Evolutionary conservation across 2,329 filamentous ascomycete genomes (phyloP).

Genomic region (Monilinia aucupariae): DNA sequence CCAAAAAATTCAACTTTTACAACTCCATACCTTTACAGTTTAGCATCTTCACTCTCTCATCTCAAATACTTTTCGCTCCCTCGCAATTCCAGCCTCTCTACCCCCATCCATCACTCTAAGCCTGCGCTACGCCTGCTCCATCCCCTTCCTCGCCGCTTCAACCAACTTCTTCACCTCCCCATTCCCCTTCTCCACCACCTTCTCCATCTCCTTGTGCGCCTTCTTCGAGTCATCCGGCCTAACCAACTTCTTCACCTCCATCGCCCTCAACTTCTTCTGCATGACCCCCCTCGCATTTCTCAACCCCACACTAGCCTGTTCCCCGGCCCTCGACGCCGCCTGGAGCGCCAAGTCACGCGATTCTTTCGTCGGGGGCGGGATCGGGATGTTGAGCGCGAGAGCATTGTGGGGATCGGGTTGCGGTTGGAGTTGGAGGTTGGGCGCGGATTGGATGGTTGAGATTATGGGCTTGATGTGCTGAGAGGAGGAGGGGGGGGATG

Average conservation of each 20-base stretch:
- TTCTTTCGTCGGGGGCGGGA: constrained; percentile 54
- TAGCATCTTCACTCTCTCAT: background rate
- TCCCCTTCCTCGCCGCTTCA: constrained; percentile 36
- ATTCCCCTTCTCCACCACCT: constrained; percentile 35
- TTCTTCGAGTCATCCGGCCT: constrained; percentile 38
- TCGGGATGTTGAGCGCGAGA: constrained; percentile 48
- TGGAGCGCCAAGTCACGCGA: constrained; percentile 39
- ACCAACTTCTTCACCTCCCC: constrained; percentile 36
- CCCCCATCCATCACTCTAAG: constrained; percentile 13
- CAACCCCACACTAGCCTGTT: constrained; percentile 31
- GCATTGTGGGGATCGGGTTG: constrained; percentile 44
- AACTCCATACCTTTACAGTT: background rate
- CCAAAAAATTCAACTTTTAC: constrained; percentile 1
- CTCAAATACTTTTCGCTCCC: background rate
- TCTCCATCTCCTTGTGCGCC: constrained; percentile 38
- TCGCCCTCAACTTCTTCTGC: constrained; percentile 36
- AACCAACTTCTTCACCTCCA: constrained; percentile 35
- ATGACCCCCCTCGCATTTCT: constrained; percentile 34
- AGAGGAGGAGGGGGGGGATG: background rate
- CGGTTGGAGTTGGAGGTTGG: constrained; percentile 45
- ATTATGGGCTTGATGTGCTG: constrained; percentile 51
- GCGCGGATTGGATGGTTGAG: constrained; percentile 47
- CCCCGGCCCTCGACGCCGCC: constrained; percentile 34
- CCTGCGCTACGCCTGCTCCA: constrained; percentile 32
- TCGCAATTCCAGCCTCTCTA: background rate